Percentiles rank a stretch among this genome's conserved stretches.
phyloP scores from a whole-genome alignment of 768 basidiomycete species.

The Tylopilus plumbeoviolaceoides region DNA sequence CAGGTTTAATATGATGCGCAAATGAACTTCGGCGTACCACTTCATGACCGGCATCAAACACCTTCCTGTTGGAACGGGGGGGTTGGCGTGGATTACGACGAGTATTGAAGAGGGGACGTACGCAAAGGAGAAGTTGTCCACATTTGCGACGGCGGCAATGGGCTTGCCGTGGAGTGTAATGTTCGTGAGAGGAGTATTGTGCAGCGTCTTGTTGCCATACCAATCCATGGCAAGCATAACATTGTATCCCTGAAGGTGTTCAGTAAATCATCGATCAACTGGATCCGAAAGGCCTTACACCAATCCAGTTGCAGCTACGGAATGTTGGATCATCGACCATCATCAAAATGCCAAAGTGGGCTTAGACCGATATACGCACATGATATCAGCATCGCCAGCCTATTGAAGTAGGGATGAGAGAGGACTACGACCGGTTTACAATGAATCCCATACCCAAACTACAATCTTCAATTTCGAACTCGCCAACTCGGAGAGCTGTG shows the following conservation, averaged over 20 bases:
- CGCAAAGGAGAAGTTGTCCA: slow-evolving; percentile 68
- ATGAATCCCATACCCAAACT: slow-evolving; percentile 33
- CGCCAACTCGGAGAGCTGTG: slow-evolving; percentile 33
- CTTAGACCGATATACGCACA: slow-evolving; percentile 14
- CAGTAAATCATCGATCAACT: neutral
- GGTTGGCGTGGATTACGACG: neutral
- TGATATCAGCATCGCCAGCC: slow-evolving; percentile 29
- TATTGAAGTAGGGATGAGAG: neutral
- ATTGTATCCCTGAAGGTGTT: slow-evolving; percentile 28
- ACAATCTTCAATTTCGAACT: slow-evolving; percentile 36
- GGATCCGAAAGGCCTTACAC: slow-evolving; percentile 30
- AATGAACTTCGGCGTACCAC: slow-evolving; percentile 40
- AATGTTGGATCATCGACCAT: neutral
- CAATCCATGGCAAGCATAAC: slow-evolving; percentile 43
- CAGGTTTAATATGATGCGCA: neutral
- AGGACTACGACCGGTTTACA: neutral
- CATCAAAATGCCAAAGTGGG: neutral
- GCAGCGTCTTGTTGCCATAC: slow-evolving; percentile 40
- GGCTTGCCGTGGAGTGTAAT: slow-evolving; percentile 52
- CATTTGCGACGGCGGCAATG: slow-evolving; percentile 58
- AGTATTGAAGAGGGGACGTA: slow-evolving; percentile 30
- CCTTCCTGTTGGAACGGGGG: neutral
- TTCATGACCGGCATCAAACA: slow-evolving; percentile 41
- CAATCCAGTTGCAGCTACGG: slow-evolving; percentile 21
- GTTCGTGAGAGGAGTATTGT: slow-evolving; percentile 41